A percentile compares a stretch with the other conserved stretches of the same genome.
Conservation (phyloP, 1,284 basidiomycete genomes). For the Tylopilus sp. region DNA sequence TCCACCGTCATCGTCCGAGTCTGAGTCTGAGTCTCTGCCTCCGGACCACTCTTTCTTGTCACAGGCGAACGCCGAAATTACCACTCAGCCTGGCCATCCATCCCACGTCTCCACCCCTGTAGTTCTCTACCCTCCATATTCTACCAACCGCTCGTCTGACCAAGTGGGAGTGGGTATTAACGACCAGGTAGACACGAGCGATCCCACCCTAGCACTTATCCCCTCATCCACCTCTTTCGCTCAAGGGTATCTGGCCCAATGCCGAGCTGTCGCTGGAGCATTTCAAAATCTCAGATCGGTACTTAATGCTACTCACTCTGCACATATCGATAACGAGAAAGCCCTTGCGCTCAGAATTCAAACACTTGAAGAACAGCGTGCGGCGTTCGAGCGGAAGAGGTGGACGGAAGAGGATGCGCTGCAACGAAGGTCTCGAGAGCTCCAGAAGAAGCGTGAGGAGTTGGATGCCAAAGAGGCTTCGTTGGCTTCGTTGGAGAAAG, state of each 20-base stretch:
- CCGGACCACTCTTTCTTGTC: not conserved
- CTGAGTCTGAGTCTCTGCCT: slow-evolving; percentile 7
- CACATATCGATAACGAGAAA: slow-evolving; percentile 19
- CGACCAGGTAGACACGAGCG: not conserved
- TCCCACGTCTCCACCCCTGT: not conserved
- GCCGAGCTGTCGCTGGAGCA: slow-evolving; percentile 10
- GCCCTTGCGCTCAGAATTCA: slow-evolving; percentile 11
- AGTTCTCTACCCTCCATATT: slow-evolving; percentile 7
- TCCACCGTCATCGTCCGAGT: not conserved
- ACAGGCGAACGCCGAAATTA: not conserved
- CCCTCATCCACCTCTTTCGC: slow-evolving; percentile 3
- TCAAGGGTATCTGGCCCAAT: slow-evolving; percentile 16
- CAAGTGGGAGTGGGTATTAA: not conserved
- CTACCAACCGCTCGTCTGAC: not conserved
- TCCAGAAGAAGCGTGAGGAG: slow-evolving; percentile 20
- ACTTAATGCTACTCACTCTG: slow-evolving; percentile 9
- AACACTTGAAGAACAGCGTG: slow-evolving; percentile 18
- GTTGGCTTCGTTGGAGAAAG: slow-evolving; percentile 23
- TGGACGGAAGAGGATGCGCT: slow-evolving; percentile 7
- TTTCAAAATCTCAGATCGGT: slow-evolving; percentile 10
- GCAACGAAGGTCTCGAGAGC: slow-evolving; percentile 7
- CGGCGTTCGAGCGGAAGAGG: slow-evolving; percentile 21
- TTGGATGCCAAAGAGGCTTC: slow-evolving; percentile 18
- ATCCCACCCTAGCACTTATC: not conserved
- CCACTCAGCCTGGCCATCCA: not conserved